Evolutionary conservation across 805 yeast genomes (phyloP), one percentile per base, ranked within the genome.

Genomic region (Kregervanrija pseudodelftensis): DNA sequence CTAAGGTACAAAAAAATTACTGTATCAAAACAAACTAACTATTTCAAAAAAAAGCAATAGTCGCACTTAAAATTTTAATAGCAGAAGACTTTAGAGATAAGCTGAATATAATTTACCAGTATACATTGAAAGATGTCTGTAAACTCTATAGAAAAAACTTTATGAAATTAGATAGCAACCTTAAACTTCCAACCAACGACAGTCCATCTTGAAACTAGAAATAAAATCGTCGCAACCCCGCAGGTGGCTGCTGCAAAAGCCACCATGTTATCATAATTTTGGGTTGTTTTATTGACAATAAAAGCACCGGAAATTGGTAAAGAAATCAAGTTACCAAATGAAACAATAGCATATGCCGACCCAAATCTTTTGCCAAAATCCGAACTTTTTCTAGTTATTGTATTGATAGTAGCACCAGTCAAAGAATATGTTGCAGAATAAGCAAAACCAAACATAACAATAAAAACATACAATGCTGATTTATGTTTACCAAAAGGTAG

Each of bases 321-420:
- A 5, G 70, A 64, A n/a, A 73, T 66, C 12, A 77, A 59, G 35
- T 69, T 64, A 13, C 72, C 65, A 39, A 78, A 59, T 41, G 86
- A 74, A 11, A 77, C 79, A 53, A 79, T 60, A 40, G 77, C 78
- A 58, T 80, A 82, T 48, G 80, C 73, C 12, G 86, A 71, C 0
- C 89, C 89, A 51, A 78, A 84, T 15, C 83, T 63, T 49, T 76
- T 79, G 14, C 90, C 90, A 57, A 82, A 83, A 44, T 79, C 75
- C 46, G 70, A 67, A 0, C 79, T 77, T 14, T 40, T 49, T 10
- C 71, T 72, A 10, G 81, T 73, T 15, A 82, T 74, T 42, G 74
- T 72, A 1, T 82, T 74, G 35, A 81, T 69, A 42, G 86, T 79
- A 3, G 79, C 83, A 0, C 88, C 85, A 0, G 80, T 72, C 42